phyloP scores from a whole-genome alignment of 1,139 yeast genomes.

The Martiniozyma asiatica region DNA sequence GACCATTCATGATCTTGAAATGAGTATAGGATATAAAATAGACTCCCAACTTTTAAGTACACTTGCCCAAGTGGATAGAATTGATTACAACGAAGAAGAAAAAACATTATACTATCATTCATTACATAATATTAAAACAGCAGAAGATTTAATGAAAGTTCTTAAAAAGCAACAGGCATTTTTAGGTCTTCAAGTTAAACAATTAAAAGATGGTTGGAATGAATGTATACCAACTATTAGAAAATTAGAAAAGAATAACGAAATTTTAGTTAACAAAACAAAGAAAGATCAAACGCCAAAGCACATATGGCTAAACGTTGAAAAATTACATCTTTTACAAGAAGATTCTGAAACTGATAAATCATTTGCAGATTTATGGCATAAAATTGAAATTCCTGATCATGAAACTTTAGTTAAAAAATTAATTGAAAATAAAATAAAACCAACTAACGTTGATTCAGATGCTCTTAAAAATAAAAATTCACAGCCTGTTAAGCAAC shows the following conservation, averaged over 20 bases:
- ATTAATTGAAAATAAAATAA: conserved; percentile 72
- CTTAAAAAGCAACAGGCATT: conserved; percentile 76
- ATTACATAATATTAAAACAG: conserved; percentile 73
- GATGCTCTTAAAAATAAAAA: conserved; percentile 59
- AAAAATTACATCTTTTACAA: conserved; percentile 40
- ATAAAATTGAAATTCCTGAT: conserved; percentile 63
- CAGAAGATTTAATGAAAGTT: conserved; percentile 63
- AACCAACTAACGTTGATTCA: conserved; percentile 97
- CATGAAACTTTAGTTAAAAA: conserved; percentile 69
- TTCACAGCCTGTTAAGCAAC: conserved; percentile 37
- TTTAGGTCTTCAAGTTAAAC: conserved; percentile 80
- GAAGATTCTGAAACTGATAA: conserved; percentile 5
- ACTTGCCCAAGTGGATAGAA: conserved; percentile 63
- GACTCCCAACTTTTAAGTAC: conserved; percentile 53
- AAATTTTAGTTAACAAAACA: conserved; percentile 72
- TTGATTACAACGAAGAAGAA: conserved; percentile 45
- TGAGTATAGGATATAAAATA: conserved; percentile 32
- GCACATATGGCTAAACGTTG: conserved; percentile 79
- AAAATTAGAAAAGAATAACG: conserved; percentile 62
- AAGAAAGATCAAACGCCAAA: conserved; percentile 89
- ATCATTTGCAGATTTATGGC: conserved; percentile 44
- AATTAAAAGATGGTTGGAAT: conserved; percentile 92
- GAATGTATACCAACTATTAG: conserved; percentile 75
- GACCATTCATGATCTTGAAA: conserved; percentile 45
- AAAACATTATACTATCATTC: conserved; percentile 78